Evolutionary conservation across 345 rosid genomes (phyloP), one percentile per base, ranked within the genome.

Genomic region (Toxicodendron radicans): DNA sequence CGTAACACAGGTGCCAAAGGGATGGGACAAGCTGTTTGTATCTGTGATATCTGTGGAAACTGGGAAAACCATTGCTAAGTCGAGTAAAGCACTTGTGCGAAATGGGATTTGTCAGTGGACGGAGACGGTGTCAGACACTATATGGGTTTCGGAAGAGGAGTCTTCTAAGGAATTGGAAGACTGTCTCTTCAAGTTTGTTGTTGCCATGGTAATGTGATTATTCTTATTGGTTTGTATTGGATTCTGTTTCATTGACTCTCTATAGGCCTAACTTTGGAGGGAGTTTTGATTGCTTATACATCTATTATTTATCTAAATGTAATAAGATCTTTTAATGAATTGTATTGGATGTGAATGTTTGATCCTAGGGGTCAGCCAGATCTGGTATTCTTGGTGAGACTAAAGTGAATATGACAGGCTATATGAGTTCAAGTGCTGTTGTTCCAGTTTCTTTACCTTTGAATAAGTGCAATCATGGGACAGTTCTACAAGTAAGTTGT

Each of bases 11-110:
- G 91, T 85, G 5, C 91, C 94, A 67, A 86, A 82, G 78, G 88
- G 94, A 80, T 89, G 93, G 94, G 94, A 89, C 80, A 86, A 80
- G 75, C 75, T 89, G 72, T 74, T 74, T 74, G 81, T 86, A 71
- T 84, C 87, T 0, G 23, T 87, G 13, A 18, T 85, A 59, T 84
- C 87, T 1, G 79, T 76, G 58, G 85, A 83, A 78, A 81, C 83
- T 0, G 91, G 91, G 66, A 87, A 80, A 76, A 80, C 86, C 5
- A 66, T 87, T 33, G 83, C 84, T 3, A 87, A 86, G 76, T 72
- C 79, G 54, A 76, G 85, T 57, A 89, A 80, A 76, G 79, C 83
- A 2, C 41, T 27, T 2, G 90, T 77, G 17, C 74, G 78, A 20
- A 84, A 84, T 76, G 91, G 91, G 62, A 73, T 52, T 75, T 89